phyloP scores from a whole-genome alignment of 805 yeast genomes.

The Candida yuanshanica region DNA sequence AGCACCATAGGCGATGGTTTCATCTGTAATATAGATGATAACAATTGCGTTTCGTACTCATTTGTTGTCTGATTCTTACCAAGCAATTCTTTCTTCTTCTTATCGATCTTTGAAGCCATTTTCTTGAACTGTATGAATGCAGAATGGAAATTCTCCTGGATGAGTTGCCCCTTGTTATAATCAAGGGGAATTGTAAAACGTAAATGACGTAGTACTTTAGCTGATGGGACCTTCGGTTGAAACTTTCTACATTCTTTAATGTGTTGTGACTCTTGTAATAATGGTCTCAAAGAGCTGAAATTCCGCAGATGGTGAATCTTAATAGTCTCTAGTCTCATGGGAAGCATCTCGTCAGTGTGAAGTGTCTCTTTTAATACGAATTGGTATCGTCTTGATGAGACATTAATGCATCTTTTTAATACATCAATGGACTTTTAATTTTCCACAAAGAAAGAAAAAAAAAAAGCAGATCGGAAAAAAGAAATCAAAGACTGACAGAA shows the following conservation, averaged over 20 bases:
- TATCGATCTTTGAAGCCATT: constrained; percentile 42
- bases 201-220: constrained; percentile 36
- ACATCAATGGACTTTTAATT: too few relatives aligned
- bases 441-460: too few relatives aligned
- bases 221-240: constrained; percentile 28
- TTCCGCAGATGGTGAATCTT: too few relatives aligned
- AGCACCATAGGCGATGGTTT: constrained; percentile 64
- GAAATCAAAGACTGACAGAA: too few relatives aligned
- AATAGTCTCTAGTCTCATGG: too few relatives aligned
- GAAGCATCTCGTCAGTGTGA: too few relatives aligned
- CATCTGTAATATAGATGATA: constrained; percentile 38
- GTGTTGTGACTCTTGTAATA: not conserved
- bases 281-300: not conserved
- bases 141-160: constrained; percentile 52
- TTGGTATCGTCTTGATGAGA: too few relatives aligned
- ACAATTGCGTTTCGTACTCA: constrained; percentile 40
- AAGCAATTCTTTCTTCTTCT: constrained; percentile 33
- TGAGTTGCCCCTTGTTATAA: constrained; percentile 43
- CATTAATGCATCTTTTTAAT: too few relatives aligned
- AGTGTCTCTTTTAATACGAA: too few relatives aligned
- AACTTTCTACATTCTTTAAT: constrained; percentile 14
- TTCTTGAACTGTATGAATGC: constrained; percentile 54
- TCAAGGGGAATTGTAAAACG: constrained; percentile 35
- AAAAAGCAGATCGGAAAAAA: too few relatives aligned
- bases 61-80: constrained; percentile 36